phyloP scores from a whole-genome alignment of 1,139 yeast genomes.

The Saccharomycopsis crataegensis region DNA sequence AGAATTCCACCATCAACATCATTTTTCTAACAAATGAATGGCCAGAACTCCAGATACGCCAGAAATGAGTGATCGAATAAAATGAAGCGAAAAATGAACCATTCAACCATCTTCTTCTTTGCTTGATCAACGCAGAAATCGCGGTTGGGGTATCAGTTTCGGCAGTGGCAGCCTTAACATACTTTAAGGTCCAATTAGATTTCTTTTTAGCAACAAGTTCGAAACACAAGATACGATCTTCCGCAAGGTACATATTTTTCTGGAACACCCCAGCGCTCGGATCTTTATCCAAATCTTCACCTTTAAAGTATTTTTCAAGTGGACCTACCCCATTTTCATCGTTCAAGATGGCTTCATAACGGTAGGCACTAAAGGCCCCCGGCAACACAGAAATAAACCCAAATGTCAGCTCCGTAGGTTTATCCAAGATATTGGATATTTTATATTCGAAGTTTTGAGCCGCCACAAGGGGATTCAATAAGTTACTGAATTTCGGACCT shows the following conservation, averaged over 20 bases:
- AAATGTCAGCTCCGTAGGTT: constrained; percentile 82
- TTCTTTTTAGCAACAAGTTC: constrained; percentile 77
- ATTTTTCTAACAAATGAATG: constrained; percentile 68
- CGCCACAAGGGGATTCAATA: constrained; percentile 81
- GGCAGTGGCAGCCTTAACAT: constrained; percentile 85
- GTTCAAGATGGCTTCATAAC: constrained; percentile 67
- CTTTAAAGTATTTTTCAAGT: constrained; percentile 80
- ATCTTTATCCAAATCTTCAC: constrained; percentile 61
- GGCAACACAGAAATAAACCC: constrained; percentile 88
- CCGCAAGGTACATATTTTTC: constrained; percentile 92
- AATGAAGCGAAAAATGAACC: constrained; percentile 96
- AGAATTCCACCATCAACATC: constrained; percentile 66
- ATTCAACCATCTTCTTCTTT: constrained; percentile 92
- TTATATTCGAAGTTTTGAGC: constrained; percentile 92
- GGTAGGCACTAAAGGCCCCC: constrained; percentile 88
- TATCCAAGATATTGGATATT: constrained; percentile 84
- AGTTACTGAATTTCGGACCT: constrained; percentile 60
- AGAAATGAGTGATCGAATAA: constrained; percentile 69
- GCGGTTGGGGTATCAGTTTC: constrained; percentile 94
- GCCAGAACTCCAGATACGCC: constrained; percentile 66
- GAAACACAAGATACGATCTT: constrained; percentile 91
- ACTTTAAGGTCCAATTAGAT: constrained; percentile 79
- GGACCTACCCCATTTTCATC: constrained; percentile 77
- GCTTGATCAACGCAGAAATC: constrained; percentile 78
- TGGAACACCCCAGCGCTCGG: constrained; percentile 63